Evolutionary conservation across 176 grass and related monocot species (phyloP).

Genomic region (Triticum timopheevii): DNA sequence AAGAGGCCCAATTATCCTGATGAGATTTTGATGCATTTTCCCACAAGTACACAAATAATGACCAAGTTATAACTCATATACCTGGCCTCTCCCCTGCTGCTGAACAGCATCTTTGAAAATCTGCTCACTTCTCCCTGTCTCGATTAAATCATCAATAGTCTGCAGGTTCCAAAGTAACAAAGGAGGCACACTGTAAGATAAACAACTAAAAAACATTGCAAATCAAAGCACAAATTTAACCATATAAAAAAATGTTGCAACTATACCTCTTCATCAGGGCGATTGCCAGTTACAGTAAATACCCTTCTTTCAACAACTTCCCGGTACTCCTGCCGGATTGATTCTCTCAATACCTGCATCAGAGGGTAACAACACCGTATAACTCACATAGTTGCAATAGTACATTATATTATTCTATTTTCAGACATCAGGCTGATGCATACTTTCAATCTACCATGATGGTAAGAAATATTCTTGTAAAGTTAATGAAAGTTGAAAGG

Average conservation of each 20-base stretch:
- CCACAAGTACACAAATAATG: background rate
- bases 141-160: constrained; percentile 87
- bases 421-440: background rate
- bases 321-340: constrained; percentile 79
- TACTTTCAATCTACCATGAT: background rate
- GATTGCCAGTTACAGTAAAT: constrained; percentile 86
- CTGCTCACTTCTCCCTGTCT: constrained; percentile 90
- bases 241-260: background rate
- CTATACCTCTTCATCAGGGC: constrained; percentile 84
- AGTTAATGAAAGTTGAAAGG: constrained; percentile 5
- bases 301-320: constrained; percentile 98
- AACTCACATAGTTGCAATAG: constrained; percentile 6
- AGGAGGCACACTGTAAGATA: background rate
- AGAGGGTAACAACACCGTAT: background rate
- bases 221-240: background rate
- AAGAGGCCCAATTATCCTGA: constrained; percentile 3
- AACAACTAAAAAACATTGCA: background rate
- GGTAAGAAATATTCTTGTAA: constrained; percentile 12
- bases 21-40: background rate
- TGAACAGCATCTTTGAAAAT: constrained; percentile 93
- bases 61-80: background rate
- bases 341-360: no score
- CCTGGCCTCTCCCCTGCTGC: constrained; percentile 33
- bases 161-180: constrained; percentile 41
- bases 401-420: constrained; percentile 10